A percentile compares a stretch with the other conserved stretches of the same genome.
Evolutionary conservation across 768 basidiomycete genomes (phyloP).

Genomic region (Tephrocybe sp.): DNA sequence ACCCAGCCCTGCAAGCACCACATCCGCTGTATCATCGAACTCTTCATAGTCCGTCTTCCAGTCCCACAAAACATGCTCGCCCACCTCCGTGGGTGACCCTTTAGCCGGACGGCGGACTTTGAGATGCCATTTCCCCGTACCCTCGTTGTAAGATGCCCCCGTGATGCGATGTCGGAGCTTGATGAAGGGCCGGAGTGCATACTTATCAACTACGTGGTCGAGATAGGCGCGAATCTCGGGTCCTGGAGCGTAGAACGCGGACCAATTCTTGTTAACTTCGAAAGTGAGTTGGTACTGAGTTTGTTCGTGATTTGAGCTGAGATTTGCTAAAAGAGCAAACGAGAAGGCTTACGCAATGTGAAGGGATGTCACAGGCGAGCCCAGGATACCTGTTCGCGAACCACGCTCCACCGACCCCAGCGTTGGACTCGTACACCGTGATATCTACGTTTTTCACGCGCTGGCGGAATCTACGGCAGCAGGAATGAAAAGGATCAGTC

Average conservation of each 20-base stretch:
- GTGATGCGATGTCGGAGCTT: slow-evolving; percentile 56
- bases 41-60: slow-evolving; percentile 34
- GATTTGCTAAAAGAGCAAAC: too few relatives aligned
- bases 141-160: slow-evolving; percentile 49
- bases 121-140: slow-evolving; percentile 56
- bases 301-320: not conserved
- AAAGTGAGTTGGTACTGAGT: slow-evolving; percentile 60
- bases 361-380: slow-evolving; percentile 11
- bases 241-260: slow-evolving; percentile 58
- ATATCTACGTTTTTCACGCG: slow-evolving; percentile 52
- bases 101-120: slow-evolving; percentile 37
- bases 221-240: slow-evolving; percentile 59
- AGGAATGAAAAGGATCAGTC: slow-evolving; percentile 1
- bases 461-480: slow-evolving; percentile 47
- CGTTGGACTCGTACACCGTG: slow-evolving; percentile 58
- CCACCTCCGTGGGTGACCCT: slow-evolving; percentile 14
- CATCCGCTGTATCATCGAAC: slow-evolving; percentile 54
- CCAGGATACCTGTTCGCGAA: slow-evolving; percentile 51
- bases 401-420: slow-evolving; percentile 67
- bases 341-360: slow-evolving; percentile 27
- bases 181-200: slow-evolving; percentile 52
- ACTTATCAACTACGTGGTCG: slow-evolving; percentile 54
- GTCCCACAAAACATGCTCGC: slow-evolving; percentile 17
- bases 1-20: slow-evolving; percentile 58
- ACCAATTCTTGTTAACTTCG: slow-evolving; percentile 59